Percentiles rank a stretch among this genome's conserved stretches.
Evolutionary conservation across 805 yeast genomes (phyloP).

Genomic region (Cyberlindnera saturnus): DNA sequence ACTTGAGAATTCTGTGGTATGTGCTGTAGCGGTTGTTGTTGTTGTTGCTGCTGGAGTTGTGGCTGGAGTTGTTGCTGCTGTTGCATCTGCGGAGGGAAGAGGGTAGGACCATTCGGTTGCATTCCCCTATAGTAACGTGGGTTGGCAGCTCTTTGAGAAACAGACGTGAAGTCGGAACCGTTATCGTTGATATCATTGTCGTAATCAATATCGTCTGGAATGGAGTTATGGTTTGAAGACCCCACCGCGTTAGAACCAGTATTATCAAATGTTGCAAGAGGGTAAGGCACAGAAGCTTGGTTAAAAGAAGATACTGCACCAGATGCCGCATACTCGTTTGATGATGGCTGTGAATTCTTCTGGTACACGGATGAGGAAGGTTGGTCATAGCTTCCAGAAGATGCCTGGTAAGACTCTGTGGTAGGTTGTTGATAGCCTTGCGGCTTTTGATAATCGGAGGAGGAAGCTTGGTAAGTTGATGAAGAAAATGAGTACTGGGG

Average conservation of each 20-base stretch:
- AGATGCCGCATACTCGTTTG: too few relatives aligned
- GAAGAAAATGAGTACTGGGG: background rate
- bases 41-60: background rate
- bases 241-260: background rate
- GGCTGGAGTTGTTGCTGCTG: constrained; percentile 1
- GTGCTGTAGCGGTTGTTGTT: background rate
- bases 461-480: too few relatives aligned
- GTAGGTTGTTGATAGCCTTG: too few relatives aligned
- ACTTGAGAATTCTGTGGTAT: constrained; percentile 1
- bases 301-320: too few relatives aligned
- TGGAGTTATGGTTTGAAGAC: background rate
- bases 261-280: background rate
- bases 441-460: too few relatives aligned
- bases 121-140: constrained; percentile 43
- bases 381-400: too few relatives aligned
- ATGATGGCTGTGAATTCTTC: too few relatives aligned
- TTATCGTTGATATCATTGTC: constrained; percentile 21
- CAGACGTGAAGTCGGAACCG: constrained; percentile 68
- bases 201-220: constrained; percentile 7
- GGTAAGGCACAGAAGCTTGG: background rate
- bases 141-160: constrained; percentile 70
- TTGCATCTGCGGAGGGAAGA: constrained; percentile 13
- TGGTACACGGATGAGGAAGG: too few relatives aligned
- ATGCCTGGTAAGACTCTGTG: too few relatives aligned
- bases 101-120: constrained; percentile 19